Evolutionary conservation across 768 basidiomycete genomes (phyloP).

Genomic region (Chalciporus sphaerocephalus): DNA sequence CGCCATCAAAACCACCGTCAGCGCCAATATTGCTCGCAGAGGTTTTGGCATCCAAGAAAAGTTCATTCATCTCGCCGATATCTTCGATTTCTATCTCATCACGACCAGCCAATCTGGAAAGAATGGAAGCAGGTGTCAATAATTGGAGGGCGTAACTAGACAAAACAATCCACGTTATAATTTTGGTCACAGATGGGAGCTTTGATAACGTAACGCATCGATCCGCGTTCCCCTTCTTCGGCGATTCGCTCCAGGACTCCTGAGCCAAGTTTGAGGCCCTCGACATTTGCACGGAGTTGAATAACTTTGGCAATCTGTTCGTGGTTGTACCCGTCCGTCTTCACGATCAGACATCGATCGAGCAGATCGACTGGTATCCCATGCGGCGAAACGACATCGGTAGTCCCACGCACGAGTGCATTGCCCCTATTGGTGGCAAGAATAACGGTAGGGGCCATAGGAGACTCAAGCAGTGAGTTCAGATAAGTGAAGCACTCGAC

Average conservation of each 20-base stretch:
- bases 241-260: conserved; percentile 80
- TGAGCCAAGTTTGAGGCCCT: conserved; percentile 71
- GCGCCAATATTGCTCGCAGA: conserved; percentile 53
- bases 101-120: conserved; percentile 73
- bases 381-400: conserved; percentile 86
- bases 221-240: conserved; percentile 75
- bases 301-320: conserved; percentile 87
- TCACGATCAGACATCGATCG: conserved; percentile 94
- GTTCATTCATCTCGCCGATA: conserved; percentile 86
- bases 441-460: conserved; percentile 96
- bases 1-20: conserved; percentile 33
- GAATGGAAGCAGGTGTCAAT: conserved; percentile 85
- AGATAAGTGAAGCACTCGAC: conserved; percentile 99
- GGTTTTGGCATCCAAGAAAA: conserved; percentile 94
- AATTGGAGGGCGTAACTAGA: conserved; percentile 88
- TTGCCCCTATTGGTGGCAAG: conserved; percentile 95
- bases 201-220: conserved; percentile 56
- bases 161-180: conserved; percentile 9
- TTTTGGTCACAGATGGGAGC: conserved; percentile 2
- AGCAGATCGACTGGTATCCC: conserved; percentile 92
- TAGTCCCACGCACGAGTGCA: conserved; percentile 87
- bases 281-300: conserved; percentile 79
- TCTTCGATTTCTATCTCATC: conserved; percentile 83
- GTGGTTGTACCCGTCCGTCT: conserved; percentile 77
- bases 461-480: conserved; percentile 90